phyloP scores from a whole-genome alignment of 768 basidiomycete genomes.

The Scleroderma bovista region DNA sequence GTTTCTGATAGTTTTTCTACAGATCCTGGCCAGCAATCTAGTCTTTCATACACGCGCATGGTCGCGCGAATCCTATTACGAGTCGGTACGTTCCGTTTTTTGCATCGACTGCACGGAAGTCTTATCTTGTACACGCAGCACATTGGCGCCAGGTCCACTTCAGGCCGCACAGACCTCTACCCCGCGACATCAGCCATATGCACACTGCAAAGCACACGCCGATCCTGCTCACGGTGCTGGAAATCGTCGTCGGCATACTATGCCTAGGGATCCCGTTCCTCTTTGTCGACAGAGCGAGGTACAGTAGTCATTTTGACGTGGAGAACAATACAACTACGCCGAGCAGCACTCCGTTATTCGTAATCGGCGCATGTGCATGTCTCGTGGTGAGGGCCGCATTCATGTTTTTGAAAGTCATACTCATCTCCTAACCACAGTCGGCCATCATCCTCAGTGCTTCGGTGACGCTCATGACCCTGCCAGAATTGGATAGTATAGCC shows the following conservation, averaged over 20 bases:
- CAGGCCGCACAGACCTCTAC: constrained; percentile 63
- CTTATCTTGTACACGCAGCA: constrained; percentile 21
- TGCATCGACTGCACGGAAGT: too few relatives aligned
- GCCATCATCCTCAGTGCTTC: constrained; percentile 77
- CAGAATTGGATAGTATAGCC: constrained; percentile 60
- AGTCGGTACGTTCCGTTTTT: constrained; percentile 55
- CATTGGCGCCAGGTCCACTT: constrained; percentile 70
- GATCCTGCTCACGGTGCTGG: constrained; percentile 46
- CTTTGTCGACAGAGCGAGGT: constrained; percentile 49
- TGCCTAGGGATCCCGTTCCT: constrained; percentile 79
- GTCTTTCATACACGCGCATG: constrained; percentile 52
- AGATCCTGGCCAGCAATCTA: constrained; percentile 20
- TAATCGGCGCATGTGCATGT: constrained; percentile 61
- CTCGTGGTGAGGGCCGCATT: constrained; percentile 45
- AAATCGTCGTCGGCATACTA: constrained; percentile 55
- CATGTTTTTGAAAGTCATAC: constrained; percentile 10
- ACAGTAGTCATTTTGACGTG: constrained; percentile 48
- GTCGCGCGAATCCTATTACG: constrained; percentile 65
- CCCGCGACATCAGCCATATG: constrained; percentile 41
- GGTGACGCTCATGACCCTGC: constrained; percentile 75
- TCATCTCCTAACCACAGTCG: constrained; percentile 44
- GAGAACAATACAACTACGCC: constrained; percentile 41
- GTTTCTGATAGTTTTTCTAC: constrained; percentile 1
- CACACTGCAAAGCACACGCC: constrained; percentile 24
- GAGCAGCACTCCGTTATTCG: constrained; percentile 50